Evolutionary conservation across 345 rosid genomes (phyloP).

Genomic region (Stellera chamaejasme): DNA sequence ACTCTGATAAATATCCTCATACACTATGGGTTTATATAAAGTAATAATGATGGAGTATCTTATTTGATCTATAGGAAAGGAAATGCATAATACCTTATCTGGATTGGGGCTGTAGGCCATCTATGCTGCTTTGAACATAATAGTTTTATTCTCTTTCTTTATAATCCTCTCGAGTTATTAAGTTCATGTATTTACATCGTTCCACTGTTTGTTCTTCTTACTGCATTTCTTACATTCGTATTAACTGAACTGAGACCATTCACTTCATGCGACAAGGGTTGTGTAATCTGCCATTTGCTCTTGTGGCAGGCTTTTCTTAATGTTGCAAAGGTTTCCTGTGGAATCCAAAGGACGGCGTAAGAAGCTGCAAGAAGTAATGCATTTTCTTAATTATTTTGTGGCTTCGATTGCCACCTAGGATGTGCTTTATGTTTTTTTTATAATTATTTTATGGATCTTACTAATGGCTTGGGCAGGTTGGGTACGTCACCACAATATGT

Average conservation of each 20-base stretch:
- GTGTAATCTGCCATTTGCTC: background rate
- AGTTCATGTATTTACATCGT: too few species aligned
- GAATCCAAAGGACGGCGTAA: slow-evolving; percentile 92
- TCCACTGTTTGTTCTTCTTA: too few species aligned
- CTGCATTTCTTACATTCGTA: slow-evolving; percentile 2
- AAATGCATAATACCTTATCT: too few species aligned
- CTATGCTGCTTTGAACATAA: too few species aligned
- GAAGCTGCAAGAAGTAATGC: slow-evolving; percentile 79
- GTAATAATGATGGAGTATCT: too few species aligned
- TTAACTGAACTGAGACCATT: background rate
- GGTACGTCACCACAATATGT: slow-evolving; percentile 88
- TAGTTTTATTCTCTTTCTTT: too few species aligned
- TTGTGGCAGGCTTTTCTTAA: slow-evolving; percentile 72
- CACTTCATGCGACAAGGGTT: background rate
- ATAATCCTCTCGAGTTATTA: too few species aligned
- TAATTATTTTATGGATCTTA: background rate
- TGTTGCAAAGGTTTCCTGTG: slow-evolving; percentile 92
- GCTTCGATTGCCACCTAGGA: background rate
- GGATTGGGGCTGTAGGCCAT: too few species aligned
- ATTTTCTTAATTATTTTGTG: slow-evolving; percentile 10
- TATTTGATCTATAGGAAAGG: too few species aligned
- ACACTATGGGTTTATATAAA: too few species aligned
- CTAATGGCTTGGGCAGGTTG: slow-evolving; percentile 55
- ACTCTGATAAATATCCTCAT: too few species aligned
- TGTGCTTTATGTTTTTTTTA: background rate